Base-by-base conservation (phyloP, 2,329 filamentous ascomycete genomes). In the Bipolaris oryzae region DNA sequence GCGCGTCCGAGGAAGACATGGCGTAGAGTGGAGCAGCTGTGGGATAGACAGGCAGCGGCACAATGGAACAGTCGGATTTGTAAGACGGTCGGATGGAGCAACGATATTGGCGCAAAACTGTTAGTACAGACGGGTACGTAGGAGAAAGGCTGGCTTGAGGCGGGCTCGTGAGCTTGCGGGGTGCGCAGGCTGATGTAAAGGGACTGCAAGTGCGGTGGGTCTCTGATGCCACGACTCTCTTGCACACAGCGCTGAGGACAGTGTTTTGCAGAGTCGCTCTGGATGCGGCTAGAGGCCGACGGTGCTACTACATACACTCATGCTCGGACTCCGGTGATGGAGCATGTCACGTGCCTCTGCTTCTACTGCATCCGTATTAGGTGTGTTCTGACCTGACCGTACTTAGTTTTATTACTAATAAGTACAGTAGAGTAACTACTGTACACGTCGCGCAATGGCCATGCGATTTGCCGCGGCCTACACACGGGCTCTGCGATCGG, bases 151-250 rank as follows among this genome's bases (percentile, higher is more conserved):
- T 58, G 50, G 39, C 53, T 58, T 51, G 34, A 50, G 60, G 58
- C 44, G 33, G 45, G 18, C 45, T 61, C 54, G 52, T 58, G 56
- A 53, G 49, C 58, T 61, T 47, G 61, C 63, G 61, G 61, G 61
- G 58, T 44, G 58, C 28, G 57, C 58, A 56, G 57, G 49, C 28
- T 57, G 53, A 25, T 43, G 21, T 44, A 51, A 39, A 28, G 18
- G 38, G 51, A 41, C 18, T 39, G 41, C 43, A 55, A 39, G 48
- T 45, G 34, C 55, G 35, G 64, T 65, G 60, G 64, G 63, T 61
- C 61, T 44, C 53, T 43, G 16, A 31, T 57, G 55, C 55, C 55
- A 54, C 50, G 39, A 50, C 34, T 15, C 23, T 54, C 50, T 57
- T 54, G 50, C 50, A 53, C 38, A 42, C 33, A 23, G 34, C 15